These are phyloP conservation scores for Paecilomyces formosus DNA, from an alignment of 2,329 filamentous ascomycete species.

Conservation along the genomic window DNA sequence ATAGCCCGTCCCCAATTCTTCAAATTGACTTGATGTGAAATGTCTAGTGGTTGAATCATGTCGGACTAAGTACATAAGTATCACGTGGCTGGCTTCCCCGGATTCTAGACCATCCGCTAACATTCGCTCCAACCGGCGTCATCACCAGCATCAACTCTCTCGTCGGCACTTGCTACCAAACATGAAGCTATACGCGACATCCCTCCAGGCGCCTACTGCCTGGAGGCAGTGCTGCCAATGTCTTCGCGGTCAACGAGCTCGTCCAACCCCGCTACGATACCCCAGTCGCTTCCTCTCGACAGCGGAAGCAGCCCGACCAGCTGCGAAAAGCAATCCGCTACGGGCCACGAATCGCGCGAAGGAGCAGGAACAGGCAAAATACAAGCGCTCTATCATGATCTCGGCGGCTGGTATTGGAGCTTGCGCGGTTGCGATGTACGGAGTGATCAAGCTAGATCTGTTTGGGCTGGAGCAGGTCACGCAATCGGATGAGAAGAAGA, in stretches of 20 bases:
- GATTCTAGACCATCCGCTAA: not conserved
- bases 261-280: not conserved
- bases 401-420: conserved; percentile 31
- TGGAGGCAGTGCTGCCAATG: conserved; percentile 1
- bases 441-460: conserved; percentile 29
- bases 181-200: not conserved
- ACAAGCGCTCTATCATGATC: conserved; percentile 23
- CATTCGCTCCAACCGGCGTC: not conserved
- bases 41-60: not conserved
- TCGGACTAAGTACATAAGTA: not conserved
- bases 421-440: conserved; percentile 34
- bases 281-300: conserved; percentile 1
- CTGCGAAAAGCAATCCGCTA: conserved; percentile 19
- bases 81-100: not conserved
- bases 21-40: not conserved
- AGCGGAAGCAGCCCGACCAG: conserved; percentile 2
- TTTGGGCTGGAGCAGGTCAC: conserved; percentile 22
- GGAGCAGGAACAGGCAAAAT: conserved; percentile 18
- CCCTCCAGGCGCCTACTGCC: not conserved
- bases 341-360: conserved; percentile 12
- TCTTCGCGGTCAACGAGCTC: not conserved
- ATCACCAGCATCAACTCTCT: not conserved
- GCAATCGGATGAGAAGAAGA: conserved; percentile 4
- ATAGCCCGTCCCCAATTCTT: too few relatives aligned
- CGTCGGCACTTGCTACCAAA: not conserved